phyloP scores from a whole-genome alignment of 2,329 filamentous ascomycete genomes.

The Fusarium secorum region DNA sequence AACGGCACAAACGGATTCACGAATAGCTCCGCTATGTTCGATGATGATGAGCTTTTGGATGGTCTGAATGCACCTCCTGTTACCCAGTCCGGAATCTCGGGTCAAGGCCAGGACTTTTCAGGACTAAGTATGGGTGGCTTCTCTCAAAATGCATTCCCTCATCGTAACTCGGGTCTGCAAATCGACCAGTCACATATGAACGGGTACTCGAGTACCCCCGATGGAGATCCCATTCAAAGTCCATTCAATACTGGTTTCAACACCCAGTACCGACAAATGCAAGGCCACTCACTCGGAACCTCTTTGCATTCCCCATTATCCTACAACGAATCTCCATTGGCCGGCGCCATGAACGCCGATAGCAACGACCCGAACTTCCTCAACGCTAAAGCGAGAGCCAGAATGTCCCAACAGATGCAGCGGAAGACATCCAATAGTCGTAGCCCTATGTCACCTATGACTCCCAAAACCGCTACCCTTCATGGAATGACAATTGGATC shows the following conservation, averaged over 20 bases:
- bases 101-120: conserved; percentile 64
- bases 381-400: conserved; percentile 67
- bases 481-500: conserved; percentile 73
- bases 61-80: conserved; percentile 67
- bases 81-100: conserved; percentile 58
- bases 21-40: conserved; percentile 79
- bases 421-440: conserved; percentile 77
- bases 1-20: conserved; percentile 77
- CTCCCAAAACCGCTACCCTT: conserved; percentile 83
- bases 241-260: conserved; percentile 84
- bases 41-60: conserved; percentile 88
- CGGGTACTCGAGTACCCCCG: conserved; percentile 89
- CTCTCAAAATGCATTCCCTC: conserved; percentile 59
- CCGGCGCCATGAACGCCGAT: conserved; percentile 60
- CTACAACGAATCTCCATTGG: conserved; percentile 51
- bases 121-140: conserved; percentile 65
- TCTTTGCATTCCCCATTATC: conserved; percentile 55
- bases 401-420: conserved; percentile 70
- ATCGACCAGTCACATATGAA: conserved; percentile 73
- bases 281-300: conserved; percentile 63
- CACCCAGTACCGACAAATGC: conserved; percentile 78
- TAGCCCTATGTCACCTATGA: conserved; percentile 71
- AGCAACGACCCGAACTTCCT: conserved; percentile 63
- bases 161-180: conserved; percentile 58
- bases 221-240: conserved; percentile 90